Percentiles rank a stretch among this genome's conserved stretches.
Conservation (phyloP, 2,329 filamentous ascomycete species). For the Allantophomopsis lycopodina region DNA sequence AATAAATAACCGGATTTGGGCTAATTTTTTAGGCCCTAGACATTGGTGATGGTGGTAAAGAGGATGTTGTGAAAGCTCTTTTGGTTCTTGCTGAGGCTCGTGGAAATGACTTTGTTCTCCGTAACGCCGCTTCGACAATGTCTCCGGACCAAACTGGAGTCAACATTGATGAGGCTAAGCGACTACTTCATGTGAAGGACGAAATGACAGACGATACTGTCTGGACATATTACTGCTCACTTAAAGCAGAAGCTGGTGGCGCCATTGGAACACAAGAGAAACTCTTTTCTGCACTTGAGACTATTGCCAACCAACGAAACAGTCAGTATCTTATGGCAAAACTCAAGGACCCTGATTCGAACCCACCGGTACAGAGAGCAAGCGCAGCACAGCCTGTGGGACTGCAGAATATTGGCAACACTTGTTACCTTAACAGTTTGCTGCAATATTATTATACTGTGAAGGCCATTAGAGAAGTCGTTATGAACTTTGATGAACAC, state of each 20-base stretch:
- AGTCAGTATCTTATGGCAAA: slow-evolving; percentile 18
- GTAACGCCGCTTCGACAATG: no score
- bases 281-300: slow-evolving; percentile 10
- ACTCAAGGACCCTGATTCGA: slow-evolving; percentile 18
- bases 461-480: slow-evolving; percentile 64
- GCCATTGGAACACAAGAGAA: no score
- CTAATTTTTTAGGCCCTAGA: no score
- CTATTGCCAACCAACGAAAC: slow-evolving; percentile 16
- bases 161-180: slow-evolving; percentile 16
- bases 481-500: slow-evolving; percentile 61
- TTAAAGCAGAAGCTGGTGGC: not conserved
- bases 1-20: no score
- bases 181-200: slow-evolving; percentile 15
- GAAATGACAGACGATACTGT: slow-evolving; percentile 16
- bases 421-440: slow-evolving; percentile 94
- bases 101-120: no score
- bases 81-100: no score
- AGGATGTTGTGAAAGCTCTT: no score
- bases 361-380: slow-evolving; percentile 10
- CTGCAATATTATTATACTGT: slow-evolving; percentile 92
- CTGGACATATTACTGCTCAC: slow-evolving; percentile 15
- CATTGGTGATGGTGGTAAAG: no score
- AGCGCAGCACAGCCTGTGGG: slow-evolving; percentile 62
- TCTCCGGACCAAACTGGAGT: slow-evolving; percentile 2
- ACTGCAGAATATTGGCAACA: slow-evolving; percentile 88